Base-by-base conservation (phyloP, 306 rosid species). In the Crataegus laevigata region DNA sequence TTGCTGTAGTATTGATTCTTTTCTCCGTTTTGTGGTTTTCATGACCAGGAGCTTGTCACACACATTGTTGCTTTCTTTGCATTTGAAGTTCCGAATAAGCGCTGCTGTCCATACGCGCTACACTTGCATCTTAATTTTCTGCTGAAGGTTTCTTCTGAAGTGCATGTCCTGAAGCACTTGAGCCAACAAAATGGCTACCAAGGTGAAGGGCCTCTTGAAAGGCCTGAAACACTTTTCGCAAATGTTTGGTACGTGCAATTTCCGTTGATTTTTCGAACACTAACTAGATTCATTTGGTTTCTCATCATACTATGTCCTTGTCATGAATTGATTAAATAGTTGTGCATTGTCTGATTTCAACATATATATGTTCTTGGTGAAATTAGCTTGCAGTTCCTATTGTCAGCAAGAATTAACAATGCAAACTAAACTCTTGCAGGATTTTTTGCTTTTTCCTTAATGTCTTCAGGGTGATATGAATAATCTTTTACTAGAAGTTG, bases 181-280 rank as follows among this genome's bases (percentile, higher is more conserved):
- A 65, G 72, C 78, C 24, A 34, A 68, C 54, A 18, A 42, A 59
- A 86, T 90, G 84, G 38, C 86, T 11, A 68, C 85, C 71, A 76
- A 85, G 51, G 92, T 90, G 75, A 96, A 96, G 84, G 94, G 96
- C 74, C 82, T 96, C 75, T 83, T 96, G 10, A 92, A 89, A 74
- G 99, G 99, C 59, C 87, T 96, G 3, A 80, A 88, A 87, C 83
- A 88, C 86, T 88, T 96, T 25, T 88, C 98, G 13, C 96, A 89
- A n/a, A 88, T 92, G 6, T 96, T 96, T 82, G 98, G 99, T 96
- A 81, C 76, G 83, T 79, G 1, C 38, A 13, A 25, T 78, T n/a
- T 61, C 25, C 5, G 4, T 30, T 69, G 30, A 17, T 11, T 50
- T 59, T 80, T 29, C 29, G 2, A 12, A 5, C 54, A 47, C 15